Evolutionary conservation across 352 stramenopile genomes (phyloP), one percentile per base, ranked within the genome.

Genomic region (Globisporangium middletonii): DNA sequence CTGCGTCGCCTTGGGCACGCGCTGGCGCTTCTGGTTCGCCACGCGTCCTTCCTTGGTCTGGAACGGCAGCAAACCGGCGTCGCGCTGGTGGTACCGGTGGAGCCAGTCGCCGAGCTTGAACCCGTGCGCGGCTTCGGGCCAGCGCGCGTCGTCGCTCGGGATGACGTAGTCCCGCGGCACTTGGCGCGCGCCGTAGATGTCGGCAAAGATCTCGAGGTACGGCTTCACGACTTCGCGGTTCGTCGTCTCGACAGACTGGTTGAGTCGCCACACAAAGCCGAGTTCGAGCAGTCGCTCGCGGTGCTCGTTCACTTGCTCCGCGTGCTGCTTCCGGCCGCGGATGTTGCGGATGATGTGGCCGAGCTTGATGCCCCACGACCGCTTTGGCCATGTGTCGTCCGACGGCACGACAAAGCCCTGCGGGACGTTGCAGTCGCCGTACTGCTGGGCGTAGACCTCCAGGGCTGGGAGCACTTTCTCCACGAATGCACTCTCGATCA

Each of bases 201-300:
- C 59, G 64, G 91, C 88, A 72, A 91, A 98, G 15, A 97, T 62
- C 23, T 67, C 54, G 12, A 88, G 57, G 48, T 79, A 86, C 16
- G 76, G 67, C 30, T 81, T 65, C 26, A 86, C 77, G 41, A 85
- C 68, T 7, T 87, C 74, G 38, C 75, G 76, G 47, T 79, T 79
- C 26, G 66, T 80, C 23, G 67, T 60, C 27, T 68, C 71, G 4
- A 69, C 70, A 13, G 70, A 79, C 52, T 85, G 68, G 47, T 83
- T 73, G n/a, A 87, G 69, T n/a, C 77, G 83, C 91, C 94, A 98
- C 28, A 91, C 72, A 66, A 98, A 98, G 11, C 92, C 94, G 19
- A 98, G 68, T 16, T 83, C 70, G 43, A 96, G 79, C 27, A 98
- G 69, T 23, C 88, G 69, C 3, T 94, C 68, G 37, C 74, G 86